Percentiles rank a stretch among this genome's conserved stretches.
phyloP scores from a whole-genome alignment of 495 filamentous ascomycete species.

The Talaromyces trachyspermus region DNA sequence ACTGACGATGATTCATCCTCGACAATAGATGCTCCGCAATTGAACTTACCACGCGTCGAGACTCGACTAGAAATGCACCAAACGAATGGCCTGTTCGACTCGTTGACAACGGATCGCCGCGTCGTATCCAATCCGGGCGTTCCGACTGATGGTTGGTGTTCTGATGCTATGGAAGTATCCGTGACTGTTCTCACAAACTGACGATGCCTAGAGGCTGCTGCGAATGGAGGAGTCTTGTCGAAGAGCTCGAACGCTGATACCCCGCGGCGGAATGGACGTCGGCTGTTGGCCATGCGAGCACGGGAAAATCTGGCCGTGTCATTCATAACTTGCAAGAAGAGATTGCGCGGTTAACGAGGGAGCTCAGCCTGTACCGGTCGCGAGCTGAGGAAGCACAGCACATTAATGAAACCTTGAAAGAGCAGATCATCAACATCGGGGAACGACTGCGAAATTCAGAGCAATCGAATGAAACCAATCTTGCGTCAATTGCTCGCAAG shows the following conservation, averaged over 20 bases:
- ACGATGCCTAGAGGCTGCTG: background rate
- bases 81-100: slow-evolving; percentile 30
- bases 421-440: slow-evolving; percentile 59
- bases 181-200: background rate
- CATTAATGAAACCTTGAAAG: slow-evolving; percentile 63
- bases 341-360: slow-evolving; percentile 75
- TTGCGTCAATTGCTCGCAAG: slow-evolving; percentile 63
- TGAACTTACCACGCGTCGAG: slow-evolving; percentile 38
- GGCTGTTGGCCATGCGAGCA: slow-evolving; percentile 68
- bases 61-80: slow-evolving; percentile 41
- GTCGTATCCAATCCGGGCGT: slow-evolving; percentile 5
- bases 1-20: slow-evolving; percentile 19
- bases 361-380: slow-evolving; percentile 65
- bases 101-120: slow-evolving; percentile 6
- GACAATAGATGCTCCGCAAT: slow-evolving; percentile 27
- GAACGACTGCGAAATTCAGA: slow-evolving; percentile 55
- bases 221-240: slow-evolving; percentile 9
- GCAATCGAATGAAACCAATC: slow-evolving; percentile 64
- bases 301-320: slow-evolving; percentile 87
- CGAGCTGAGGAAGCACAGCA: slow-evolving; percentile 67
- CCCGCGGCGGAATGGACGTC: slow-evolving; percentile 56
- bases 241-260: slow-evolving; percentile 25
- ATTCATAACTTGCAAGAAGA: slow-evolving; percentile 86
- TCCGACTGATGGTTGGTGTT: background rate
- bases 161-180: background rate